Base-by-base conservation (phyloP, 176 grass and related monocot species). In the Aegilops umbellulata region DNA sequence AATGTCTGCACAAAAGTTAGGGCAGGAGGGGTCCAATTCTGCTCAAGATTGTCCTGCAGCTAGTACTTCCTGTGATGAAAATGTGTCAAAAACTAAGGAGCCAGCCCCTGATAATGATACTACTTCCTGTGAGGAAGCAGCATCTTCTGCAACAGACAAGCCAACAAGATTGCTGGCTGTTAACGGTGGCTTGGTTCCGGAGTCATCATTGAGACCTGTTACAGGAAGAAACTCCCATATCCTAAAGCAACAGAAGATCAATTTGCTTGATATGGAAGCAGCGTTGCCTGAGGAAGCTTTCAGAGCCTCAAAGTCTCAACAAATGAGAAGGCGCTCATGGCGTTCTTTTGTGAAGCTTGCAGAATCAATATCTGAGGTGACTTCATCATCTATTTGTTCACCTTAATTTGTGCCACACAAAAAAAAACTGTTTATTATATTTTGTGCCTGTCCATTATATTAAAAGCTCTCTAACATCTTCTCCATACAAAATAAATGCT, bases 201-300 rank as follows among this genome's bases (percentile, higher is more conserved):
- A 93, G 81, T 83, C 87, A 70, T 92, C 95, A 87, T 61, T 97
- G 16, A 95, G 79, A 70, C 86, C 93, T 58, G 63, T 98, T 73
- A 82, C 79, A 65, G 96, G 93, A 83, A 95, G 90, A 79, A 94
- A 89, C 39, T 82, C 65, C 87, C 86, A 91, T 79, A 87, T 98
- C 69, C 76, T 94, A 38, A 95, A 90, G 84, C 90, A 83, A 74
- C 84, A 92, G 31, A 98, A 98, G 86, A 91, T 86, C 58, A 92
- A 94, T 80, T 89, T 98, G 69, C 91, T 98, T 79, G 93, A 98
- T 81, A 90, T 98, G 74, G 93, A 98, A 55, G 93, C 96, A 67
- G 91, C 90, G 57, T 84, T 98, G 67, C 90, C 96, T 38, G 88
- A 89, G 10, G 93, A 92, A 86, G 88, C 93, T 67, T 77, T 95